phyloP scores from a whole-genome alignment of 148 eudicot species.

The Oxyria digyna region DNA sequence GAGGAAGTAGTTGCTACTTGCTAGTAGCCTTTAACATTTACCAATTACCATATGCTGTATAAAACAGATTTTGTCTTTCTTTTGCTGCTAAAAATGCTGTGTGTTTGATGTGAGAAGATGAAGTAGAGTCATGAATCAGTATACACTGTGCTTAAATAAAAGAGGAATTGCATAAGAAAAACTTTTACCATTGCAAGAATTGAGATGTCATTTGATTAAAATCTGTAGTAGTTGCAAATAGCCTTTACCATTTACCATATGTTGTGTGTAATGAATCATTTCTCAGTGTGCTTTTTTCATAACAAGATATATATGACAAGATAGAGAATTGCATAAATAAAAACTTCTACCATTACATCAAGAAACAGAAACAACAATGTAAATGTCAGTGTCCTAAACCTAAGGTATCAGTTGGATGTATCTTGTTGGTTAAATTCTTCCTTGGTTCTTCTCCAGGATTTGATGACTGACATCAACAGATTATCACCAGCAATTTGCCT shows the following conservation, averaged over 20 bases:
- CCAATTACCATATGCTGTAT: not conserved
- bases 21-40: too few relatives aligned
- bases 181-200: not conserved
- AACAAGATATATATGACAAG: too few relatives aligned
- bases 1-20: too few relatives aligned
- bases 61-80: not conserved
- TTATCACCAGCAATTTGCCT: conserved; percentile 40
- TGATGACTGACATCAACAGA: conserved; percentile 29
- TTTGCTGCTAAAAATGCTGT: not conserved
- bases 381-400: not conserved
- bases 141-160: not conserved
- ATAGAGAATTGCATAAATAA: too few relatives aligned
- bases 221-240: too few relatives aligned
- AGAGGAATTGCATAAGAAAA: too few relatives aligned
- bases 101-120: not conserved
- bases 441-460: conserved; percentile 12
- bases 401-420: not conserved
- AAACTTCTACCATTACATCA: not conserved
- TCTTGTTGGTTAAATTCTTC: not conserved
- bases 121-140: not conserved
- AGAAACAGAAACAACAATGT: not conserved
- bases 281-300: too few relatives aligned
- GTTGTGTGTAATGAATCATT: too few relatives aligned
- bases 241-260: too few relatives aligned
- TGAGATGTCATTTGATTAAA: too few relatives aligned